Evolutionary conservation across 2,329 filamentous ascomycete genomes (phyloP).

Genomic region (Tympanopsis confertula): DNA sequence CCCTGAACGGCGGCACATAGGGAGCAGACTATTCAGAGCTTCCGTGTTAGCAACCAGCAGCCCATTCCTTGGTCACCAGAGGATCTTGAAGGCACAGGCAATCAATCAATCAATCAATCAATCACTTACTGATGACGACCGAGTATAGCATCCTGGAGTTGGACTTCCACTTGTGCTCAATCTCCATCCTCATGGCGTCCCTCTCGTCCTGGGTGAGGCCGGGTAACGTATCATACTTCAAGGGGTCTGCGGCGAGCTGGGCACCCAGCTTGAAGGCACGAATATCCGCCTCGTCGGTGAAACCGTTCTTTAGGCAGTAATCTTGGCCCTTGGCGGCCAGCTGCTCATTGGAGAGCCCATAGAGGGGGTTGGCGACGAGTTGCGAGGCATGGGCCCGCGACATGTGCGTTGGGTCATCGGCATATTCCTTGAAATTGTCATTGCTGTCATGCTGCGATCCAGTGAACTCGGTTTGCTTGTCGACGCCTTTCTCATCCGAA

Average conservation of each 20-base stretch:
- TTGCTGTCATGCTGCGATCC: no score
- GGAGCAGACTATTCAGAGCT: constrained; percentile 35
- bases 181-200: constrained; percentile 44
- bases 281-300: constrained; percentile 41
- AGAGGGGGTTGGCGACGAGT: constrained; percentile 35
- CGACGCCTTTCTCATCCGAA: no score
- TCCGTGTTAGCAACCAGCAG: neutral
- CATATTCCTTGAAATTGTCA: neutral
- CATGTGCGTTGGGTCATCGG: neutral
- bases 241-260: constrained; percentile 39
- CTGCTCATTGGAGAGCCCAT: constrained; percentile 32
- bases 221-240: constrained; percentile 33
- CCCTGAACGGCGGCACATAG: constrained; percentile 60
- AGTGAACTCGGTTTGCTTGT: no score
- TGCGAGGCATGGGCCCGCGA: neutral
- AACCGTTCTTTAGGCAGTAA: constrained; percentile 42
- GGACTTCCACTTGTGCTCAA: constrained; percentile 52
- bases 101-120: no score
- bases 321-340: constrained; percentile 42
- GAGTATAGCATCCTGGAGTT: constrained; percentile 56
- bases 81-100: no score
- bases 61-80: no score
- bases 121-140: constrained; percentile 39
- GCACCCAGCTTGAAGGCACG: constrained; percentile 48
- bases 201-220: constrained; percentile 47